phyloP scores from a whole-genome alignment of 2,329 filamentous ascomycete species.

The Daldinia sp. region DNA sequence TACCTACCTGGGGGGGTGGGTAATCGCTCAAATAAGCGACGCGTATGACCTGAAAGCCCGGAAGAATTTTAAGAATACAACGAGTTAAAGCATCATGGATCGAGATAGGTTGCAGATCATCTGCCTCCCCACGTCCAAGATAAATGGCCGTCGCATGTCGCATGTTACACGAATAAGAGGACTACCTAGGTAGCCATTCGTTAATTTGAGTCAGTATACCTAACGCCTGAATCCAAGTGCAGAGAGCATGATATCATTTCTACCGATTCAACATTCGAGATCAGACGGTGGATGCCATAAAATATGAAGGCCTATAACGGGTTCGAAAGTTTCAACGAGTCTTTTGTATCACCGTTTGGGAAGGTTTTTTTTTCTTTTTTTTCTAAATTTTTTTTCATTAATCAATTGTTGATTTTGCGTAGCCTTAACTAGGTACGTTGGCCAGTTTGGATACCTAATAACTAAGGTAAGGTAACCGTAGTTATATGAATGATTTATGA shows the following conservation, averaged over 20 bases:
- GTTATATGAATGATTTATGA: no score
- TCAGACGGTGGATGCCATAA: slow-evolving; percentile 13
- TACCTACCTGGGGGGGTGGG: no score
- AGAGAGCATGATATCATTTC: slow-evolving; percentile 11
- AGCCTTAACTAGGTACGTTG: no score
- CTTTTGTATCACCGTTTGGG: background rate
- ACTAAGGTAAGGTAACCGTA: no score
- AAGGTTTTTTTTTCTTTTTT: no score
- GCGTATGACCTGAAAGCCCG: no score
- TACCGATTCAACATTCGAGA: slow-evolving; percentile 12
- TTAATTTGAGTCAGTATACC: slow-evolving; percentile 1
- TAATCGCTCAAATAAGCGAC: no score
- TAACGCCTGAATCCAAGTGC: background rate
- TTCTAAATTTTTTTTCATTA: no score
- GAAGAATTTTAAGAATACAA: background rate
- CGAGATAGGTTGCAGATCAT: slow-evolving; percentile 11
- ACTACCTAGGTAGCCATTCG: slow-evolving; percentile 9
- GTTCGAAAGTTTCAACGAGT: background rate
- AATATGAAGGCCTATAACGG: background rate
- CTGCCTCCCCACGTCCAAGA: slow-evolving; percentile 15
- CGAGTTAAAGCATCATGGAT: slow-evolving; percentile 3
- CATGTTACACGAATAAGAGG: slow-evolving; percentile 13
- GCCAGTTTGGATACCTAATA: no score
- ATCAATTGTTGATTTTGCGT: no score
- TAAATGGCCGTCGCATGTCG: background rate